A percentile compares a stretch with the other conserved stretches of the same genome.
Conservation (phyloP, 495 filamentous ascomycete genomes). For the Corynascus novoguineensis region DNA sequence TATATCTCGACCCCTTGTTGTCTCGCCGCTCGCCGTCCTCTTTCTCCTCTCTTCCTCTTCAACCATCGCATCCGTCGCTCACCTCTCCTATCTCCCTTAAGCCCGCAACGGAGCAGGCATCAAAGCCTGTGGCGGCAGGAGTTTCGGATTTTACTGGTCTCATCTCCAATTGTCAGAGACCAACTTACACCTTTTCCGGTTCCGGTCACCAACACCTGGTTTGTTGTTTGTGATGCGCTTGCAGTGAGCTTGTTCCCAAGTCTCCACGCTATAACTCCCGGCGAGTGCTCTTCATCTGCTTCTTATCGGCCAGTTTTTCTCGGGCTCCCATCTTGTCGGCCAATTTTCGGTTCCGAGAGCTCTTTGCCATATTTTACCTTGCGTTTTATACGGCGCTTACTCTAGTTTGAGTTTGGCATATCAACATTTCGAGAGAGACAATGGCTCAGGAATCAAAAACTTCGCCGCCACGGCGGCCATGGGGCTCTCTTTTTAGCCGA, state of each 20-base stretch:
- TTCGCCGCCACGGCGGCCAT: constrained; percentile 10
- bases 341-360: too few relatives aligned
- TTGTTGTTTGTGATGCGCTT: background rate
- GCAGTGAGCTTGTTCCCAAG: background rate
- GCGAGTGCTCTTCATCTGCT: background rate
- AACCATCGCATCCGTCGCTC: background rate
- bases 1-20: background rate
- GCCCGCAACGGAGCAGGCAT: constrained; percentile 4
- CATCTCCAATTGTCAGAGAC: constrained; percentile 1
- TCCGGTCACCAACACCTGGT: background rate
- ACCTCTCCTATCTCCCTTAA: background rate
- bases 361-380: background rate
- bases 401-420: background rate
- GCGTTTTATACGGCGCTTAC: background rate
- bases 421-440: background rate
- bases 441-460: constrained; percentile 13
- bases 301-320: background rate
- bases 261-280: background rate
- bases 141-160: background rate
- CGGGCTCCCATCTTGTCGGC: background rate
- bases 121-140: background rate
- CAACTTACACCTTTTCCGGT: background rate
- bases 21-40: background rate
- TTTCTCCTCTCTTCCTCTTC: background rate
- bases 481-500: constrained; percentile 17